A percentile compares a stretch with the other conserved stretches of the same genome.
Conservation (phyloP, 768 basidiomycete genomes). For the Butyriboletus loyo region DNA sequence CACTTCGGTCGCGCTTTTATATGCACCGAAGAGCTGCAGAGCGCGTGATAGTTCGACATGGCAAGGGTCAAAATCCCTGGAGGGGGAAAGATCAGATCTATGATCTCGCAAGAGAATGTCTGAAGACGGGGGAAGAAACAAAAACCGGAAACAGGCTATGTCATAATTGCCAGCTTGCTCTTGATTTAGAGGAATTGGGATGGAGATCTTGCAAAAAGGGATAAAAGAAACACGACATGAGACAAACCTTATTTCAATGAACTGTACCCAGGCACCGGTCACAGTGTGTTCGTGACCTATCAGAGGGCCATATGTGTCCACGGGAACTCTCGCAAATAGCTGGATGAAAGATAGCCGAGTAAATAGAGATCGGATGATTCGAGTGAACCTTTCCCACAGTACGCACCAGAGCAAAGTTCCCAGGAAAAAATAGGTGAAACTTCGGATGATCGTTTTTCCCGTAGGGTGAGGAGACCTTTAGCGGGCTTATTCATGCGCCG, state of each 20-base stretch:
- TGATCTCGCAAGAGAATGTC: constrained; percentile 15
- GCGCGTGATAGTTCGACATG: constrained; percentile 17
- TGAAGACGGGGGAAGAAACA: constrained; percentile 17
- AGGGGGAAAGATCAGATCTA: constrained; percentile 20
- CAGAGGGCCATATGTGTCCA: constrained; percentile 15
- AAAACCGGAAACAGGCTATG: constrained; percentile 10
- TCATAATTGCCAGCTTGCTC: constrained; percentile 11
- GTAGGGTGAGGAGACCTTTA: constrained; percentile 2
- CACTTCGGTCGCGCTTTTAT: constrained; percentile 21
- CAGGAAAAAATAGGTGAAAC: constrained; percentile 14
- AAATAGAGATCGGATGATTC: constrained; percentile 11
- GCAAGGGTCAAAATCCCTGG: constrained; percentile 10
- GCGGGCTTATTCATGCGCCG: constrained; percentile 12
- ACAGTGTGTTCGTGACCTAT: neutral
- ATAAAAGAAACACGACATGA: constrained; percentile 31
- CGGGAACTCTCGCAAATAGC: constrained; percentile 13
- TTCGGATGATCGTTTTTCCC: constrained; percentile 15
- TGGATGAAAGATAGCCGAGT: constrained; percentile 13
- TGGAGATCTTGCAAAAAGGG: constrained; percentile 25
- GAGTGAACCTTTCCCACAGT: constrained; percentile 24
- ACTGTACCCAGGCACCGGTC: constrained; percentile 24
- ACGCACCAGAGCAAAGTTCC: neutral
- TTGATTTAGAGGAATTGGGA: constrained; percentile 19
- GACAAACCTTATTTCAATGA: constrained; percentile 30
- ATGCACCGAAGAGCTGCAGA: constrained; percentile 11